Conservation (phyloP, 2,329 filamentous ascomycete genomes). For the Allantophomopsis lycopodina region DNA sequence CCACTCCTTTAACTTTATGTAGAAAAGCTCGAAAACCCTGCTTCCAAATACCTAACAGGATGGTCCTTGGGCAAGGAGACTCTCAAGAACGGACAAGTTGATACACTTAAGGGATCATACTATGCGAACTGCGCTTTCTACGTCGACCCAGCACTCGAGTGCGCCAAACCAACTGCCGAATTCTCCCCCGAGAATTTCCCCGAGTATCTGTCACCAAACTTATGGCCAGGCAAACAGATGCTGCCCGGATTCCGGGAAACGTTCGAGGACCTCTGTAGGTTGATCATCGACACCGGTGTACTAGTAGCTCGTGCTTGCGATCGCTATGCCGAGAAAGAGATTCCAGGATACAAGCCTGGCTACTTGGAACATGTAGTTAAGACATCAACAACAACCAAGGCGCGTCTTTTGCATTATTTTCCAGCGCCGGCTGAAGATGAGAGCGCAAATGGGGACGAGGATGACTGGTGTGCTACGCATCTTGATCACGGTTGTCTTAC, state of each 20-base stretch:
- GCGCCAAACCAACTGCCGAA: slow-evolving; percentile 42
- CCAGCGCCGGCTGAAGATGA: slow-evolving; percentile 30
- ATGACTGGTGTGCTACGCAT: slow-evolving; percentile 91
- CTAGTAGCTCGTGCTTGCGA: slow-evolving; percentile 88
- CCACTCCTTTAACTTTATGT: slow-evolving; percentile 4
- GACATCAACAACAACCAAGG: slow-evolving; percentile 80
- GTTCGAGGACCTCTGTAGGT: slow-evolving; percentile 60
- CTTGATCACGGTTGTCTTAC: slow-evolving; percentile 90
- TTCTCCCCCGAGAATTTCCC: slow-evolving; percentile 54
- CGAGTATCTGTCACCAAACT: slow-evolving; percentile 80
- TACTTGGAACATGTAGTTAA: slow-evolving; percentile 82
- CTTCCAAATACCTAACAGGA: slow-evolving; percentile 52
- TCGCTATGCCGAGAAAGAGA: slow-evolving; percentile 66
- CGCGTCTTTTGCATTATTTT: slow-evolving; percentile 85
- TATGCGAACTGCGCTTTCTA: slow-evolving; percentile 78
- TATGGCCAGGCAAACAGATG: slow-evolving; percentile 62
- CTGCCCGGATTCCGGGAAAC: slow-evolving; percentile 64
- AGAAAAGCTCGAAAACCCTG: slow-evolving; percentile 43
- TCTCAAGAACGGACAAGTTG: slow-evolving; percentile 62
- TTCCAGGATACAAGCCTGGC: slow-evolving; percentile 59
- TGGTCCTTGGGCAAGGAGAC: slow-evolving; percentile 78
- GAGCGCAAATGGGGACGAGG: slow-evolving; percentile 35
- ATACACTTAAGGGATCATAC: slow-evolving; percentile 72
- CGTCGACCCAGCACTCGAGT: slow-evolving; percentile 46
- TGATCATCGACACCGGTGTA: slow-evolving; percentile 83